Evolutionary conservation across 2,329 filamentous ascomycete species (phyloP).

Genomic region (Rhynchosporium graminicola): DNA sequence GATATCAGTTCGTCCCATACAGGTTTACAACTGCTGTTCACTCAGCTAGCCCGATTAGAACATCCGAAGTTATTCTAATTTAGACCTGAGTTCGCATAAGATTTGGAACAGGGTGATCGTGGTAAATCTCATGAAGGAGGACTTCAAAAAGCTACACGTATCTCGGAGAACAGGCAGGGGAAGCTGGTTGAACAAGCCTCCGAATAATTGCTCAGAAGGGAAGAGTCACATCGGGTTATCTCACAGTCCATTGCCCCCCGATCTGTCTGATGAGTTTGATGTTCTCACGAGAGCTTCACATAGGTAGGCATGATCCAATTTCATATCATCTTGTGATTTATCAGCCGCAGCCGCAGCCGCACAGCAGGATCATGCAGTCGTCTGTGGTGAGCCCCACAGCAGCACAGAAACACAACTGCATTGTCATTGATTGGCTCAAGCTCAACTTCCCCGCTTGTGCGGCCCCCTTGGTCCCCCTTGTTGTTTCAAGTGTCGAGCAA

Average conservation of each 20-base stretch:
- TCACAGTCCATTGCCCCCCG: not conserved
- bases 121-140: not conserved
- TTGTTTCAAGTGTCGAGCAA: slow-evolving; percentile 20
- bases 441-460: slow-evolving; percentile 6
- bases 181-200: not conserved
- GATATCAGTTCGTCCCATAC: not conserved
- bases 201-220: not conserved
- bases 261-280: not conserved
- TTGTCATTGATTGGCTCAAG: slow-evolving; percentile 20
- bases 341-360: not conserved
- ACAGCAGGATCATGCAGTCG: not conserved
- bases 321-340: not conserved
- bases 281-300: slow-evolving; percentile 2
- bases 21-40: not conserved
- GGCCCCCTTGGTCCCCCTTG: slow-evolving; percentile 4
- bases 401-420: slow-evolving; percentile 13
- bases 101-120: slow-evolving; percentile 2
- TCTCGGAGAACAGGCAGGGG: not conserved
- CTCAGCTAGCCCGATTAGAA: not conserved
- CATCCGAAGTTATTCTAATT: not conserved
- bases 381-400: not conserved
- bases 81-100: not conserved
- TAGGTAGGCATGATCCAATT: not conserved
- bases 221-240: not conserved
- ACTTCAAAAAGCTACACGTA: slow-evolving; percentile 2